Evolutionary conservation across 805 yeast species (phyloP), one percentile per base, ranked within the genome.

Genomic region (Myxozyma neglecta): DNA sequence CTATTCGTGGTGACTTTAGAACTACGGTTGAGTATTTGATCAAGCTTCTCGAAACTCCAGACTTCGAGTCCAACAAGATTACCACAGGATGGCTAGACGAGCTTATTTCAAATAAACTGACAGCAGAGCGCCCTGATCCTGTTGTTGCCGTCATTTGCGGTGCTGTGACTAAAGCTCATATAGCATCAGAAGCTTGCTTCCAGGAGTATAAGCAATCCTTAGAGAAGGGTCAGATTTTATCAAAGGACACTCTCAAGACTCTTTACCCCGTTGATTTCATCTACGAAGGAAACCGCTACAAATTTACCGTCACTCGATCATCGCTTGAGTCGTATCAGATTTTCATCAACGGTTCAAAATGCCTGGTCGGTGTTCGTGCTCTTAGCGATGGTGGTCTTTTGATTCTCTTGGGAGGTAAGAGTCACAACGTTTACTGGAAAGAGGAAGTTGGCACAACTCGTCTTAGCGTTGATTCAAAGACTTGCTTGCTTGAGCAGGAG

Each of bases 61-160:
- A 89, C 74, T 94, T 94, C 71, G 97, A 91, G 78, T 91, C 88
- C 61, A 96, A 94, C 77, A 93, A 94, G 53, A 93, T 94, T 72
- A 94, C 99, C 61, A 94, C 99, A 61, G 98, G 98, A 59, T 94
- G 99, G 99, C 85, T 94, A 72, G 99, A 94, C 76, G 98, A 93
- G 77, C 84, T 94, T 72, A 94, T 94, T 71, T 81, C 96, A 63
- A 89, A 90, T 77, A 91, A 89, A 71, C 85, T 96, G 75, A 94
- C 99, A 44, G 96, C 97, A 45, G 97, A 94, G 78, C 87, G 97
- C 77, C 99, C 99, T 46, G 97, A 96, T 75, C 84, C 91, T 49
- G 82, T 84, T 56, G 74, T 92, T 62, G 98, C 99, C 39, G 94
- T 93, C 54, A 82, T 94, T 59, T 92, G 97, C 78, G 99, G 99